Conservation (phyloP, 2,329 filamentous ascomycete species). For the Emergomyces pasteurianus region DNA sequence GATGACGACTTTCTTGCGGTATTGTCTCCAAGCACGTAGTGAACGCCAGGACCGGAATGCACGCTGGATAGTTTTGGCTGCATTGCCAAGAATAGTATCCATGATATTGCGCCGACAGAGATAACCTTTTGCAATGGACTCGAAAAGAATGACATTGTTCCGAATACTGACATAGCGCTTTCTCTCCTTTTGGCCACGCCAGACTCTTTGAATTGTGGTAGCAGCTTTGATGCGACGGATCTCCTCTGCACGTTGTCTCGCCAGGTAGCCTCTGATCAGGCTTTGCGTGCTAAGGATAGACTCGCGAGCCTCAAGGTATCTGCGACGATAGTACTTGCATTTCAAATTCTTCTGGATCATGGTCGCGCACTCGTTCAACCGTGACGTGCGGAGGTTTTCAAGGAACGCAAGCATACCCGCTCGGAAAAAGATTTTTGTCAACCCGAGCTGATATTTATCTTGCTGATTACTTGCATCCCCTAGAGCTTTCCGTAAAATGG, state of each 20-base stretch:
- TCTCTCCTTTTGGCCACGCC: conserved; percentile 83
- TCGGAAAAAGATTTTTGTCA: conserved; percentile 99
- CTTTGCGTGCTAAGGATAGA: conserved; percentile 74
- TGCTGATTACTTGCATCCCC: conserved; percentile 61
- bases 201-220: conserved; percentile 88
- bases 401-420: conserved; percentile 97
- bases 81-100: conserved; percentile 87
- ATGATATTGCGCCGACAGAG: conserved; percentile 82
- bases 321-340: conserved; percentile 87
- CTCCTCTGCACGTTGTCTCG: conserved; percentile 66
- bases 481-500: conserved; percentile 78
- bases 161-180: conserved; percentile 68
- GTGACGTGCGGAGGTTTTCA: conserved; percentile 81
- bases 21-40: conserved; percentile 70
- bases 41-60: conserved; percentile 74
- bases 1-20: conserved; percentile 77
- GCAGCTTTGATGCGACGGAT: conserved; percentile 74
- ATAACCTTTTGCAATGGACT: conserved; percentile 85
- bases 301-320: conserved; percentile 75
- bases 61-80: conserved; percentile 79
- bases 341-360: conserved; percentile 98
- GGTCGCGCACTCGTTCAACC: conserved; percentile 85
- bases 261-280: conserved; percentile 61
- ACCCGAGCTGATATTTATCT: conserved; percentile 94
- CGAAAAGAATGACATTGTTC: conserved; percentile 73